Evolutionary conservation across 2,329 filamentous ascomycete species (phyloP).

Genomic region (Anisogramma anomala): DNA sequence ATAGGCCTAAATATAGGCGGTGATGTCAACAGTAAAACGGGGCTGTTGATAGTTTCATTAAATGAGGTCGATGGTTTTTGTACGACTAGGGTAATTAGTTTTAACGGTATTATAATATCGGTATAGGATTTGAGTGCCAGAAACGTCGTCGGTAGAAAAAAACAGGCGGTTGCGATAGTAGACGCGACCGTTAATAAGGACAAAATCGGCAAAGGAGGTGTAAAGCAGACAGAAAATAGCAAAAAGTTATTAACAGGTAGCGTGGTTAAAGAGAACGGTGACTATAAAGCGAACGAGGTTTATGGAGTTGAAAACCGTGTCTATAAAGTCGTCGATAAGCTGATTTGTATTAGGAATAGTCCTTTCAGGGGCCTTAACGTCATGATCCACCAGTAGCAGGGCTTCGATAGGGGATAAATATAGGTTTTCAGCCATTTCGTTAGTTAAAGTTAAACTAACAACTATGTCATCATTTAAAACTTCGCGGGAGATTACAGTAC

Average conservation of each 20-base stretch:
- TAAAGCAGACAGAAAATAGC: constrained; percentile 6
- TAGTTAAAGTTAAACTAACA: no score
- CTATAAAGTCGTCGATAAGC: no score
- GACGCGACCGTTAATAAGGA: neutral
- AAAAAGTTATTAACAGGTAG: constrained; percentile 19
- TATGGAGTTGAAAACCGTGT: no score
- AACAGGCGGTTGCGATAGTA: neutral
- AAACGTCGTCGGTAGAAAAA: neutral
- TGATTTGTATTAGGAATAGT: no score
- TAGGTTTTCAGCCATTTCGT: no score
- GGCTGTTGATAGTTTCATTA: neutral
- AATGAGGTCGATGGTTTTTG: neutral
- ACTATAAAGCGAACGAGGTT: no score
- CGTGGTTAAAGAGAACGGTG: constrained; percentile 17
- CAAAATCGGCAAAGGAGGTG: neutral
- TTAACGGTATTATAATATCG: neutral
- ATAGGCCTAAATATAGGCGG: neutral
- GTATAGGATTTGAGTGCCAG: neutral
- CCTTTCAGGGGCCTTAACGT: no score
- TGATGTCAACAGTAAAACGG: neutral
- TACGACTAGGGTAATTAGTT: neutral
- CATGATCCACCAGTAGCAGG: no score
- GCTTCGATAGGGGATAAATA: no score
- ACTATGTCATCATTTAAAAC: no score
- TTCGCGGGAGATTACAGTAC: no score